Conservation (phyloP, 768 basidiomycete genomes). For the Termitomyces bulborhizus region DNA sequence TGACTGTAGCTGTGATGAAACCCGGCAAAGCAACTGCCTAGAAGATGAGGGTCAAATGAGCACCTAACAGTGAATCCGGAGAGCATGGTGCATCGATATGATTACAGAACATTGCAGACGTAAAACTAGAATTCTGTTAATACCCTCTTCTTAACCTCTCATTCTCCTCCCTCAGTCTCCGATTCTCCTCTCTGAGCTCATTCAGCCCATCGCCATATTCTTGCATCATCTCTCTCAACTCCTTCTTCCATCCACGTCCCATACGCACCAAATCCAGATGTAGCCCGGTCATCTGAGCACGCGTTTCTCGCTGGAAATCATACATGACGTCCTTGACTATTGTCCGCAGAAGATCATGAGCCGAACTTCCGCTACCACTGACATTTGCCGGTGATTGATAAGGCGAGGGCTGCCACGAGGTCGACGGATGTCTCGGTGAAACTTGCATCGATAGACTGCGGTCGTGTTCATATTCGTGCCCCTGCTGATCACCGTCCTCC, state of each 20-base stretch:
- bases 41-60: not conserved
- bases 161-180: conserved; percentile 60
- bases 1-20: too few species aligned
- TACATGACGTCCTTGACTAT: conserved; percentile 69
- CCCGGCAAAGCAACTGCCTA: too few species aligned
- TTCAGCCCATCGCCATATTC: conserved; percentile 55
- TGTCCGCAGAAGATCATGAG: conserved; percentile 57
- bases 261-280: conserved; percentile 70
- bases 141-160: conserved; percentile 44
- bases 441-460: conserved; percentile 47
- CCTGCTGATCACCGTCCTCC: conserved; percentile 19
- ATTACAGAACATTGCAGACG: not conserved
- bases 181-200: conserved; percentile 63
- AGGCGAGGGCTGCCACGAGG: conserved; percentile 35
- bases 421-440: conserved; percentile 44
- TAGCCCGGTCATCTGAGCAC: conserved; percentile 66
- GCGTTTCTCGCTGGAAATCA: conserved; percentile 65
- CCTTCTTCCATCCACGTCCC: conserved; percentile 63
- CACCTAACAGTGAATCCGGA: not conserved
- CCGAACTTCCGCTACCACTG: conserved; percentile 20
- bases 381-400: conserved; percentile 21
- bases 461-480: conserved; percentile 21
- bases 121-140: not conserved
- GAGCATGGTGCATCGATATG: not conserved
- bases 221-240: conserved; percentile 55